Base-by-base conservation (phyloP, 257 asterid species). In the Thymus mandschuricus region DNA sequence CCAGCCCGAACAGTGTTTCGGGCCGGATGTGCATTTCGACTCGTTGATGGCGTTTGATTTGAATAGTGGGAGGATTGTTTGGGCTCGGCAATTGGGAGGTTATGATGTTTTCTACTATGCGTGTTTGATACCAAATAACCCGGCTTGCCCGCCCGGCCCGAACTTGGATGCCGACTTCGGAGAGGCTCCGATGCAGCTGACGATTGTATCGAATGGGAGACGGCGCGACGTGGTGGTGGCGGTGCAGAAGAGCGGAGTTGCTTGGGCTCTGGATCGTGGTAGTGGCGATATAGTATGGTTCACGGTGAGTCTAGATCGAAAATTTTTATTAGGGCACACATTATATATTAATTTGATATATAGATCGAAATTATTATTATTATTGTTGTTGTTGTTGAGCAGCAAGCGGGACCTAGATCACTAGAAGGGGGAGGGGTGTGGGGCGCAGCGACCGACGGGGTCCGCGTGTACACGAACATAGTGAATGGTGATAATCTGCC, bases 131-230 rank as follows among this genome's bases (percentile, higher is more conserved):
- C 96, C 91, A 8, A 85, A 86, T 15, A 92, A 79, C 66, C 92
- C 89, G 0, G 88, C 85, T n/a, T 88, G 92, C 56, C 95, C 90
- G 3, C 75, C 87, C 0, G 95, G 95, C 7, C 98, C 97, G 0
- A 90, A 85, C 46, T 13, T 78, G 80, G 97, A 90, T 77, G 98
- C 93, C 0, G 91, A 92, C 40, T 90, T 90, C 38, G 96, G 98
- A 6, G 97, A 92, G 82, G 96, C 96, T 0, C 92, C 97, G 0
- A 90, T 92, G 97, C 64, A 85, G 40, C 76, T 88, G 15, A 80
- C 71, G 1, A 79, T 90, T 0, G 1, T 30, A 1, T 46, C 74
- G 0, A 76, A 80, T 3, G 81, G 90, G 31, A 73, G 79, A 10
- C 6, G 41, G n/a, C 81, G 80, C 0, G 92, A 90, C 10, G 83